phyloP scores from a whole-genome alignment of 2,329 filamentous ascomycete genomes.

The Aspergillus pseudonomiae region DNA sequence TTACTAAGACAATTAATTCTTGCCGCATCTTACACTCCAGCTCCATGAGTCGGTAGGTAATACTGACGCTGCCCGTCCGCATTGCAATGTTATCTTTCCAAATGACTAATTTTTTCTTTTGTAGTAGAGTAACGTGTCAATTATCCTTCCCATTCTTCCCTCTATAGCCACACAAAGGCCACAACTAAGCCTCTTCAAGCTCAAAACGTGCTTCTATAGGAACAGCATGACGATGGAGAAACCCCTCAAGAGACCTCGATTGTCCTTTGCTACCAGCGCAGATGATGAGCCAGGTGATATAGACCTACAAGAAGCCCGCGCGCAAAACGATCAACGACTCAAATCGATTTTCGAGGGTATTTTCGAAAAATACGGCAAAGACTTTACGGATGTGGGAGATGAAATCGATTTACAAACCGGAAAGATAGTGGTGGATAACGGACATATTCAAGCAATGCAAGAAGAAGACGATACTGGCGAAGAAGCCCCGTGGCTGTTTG shows the following conservation, averaged over 20 bases:
- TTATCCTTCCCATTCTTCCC: neutral
- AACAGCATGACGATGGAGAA: slow-evolving; percentile 29
- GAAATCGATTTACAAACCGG: slow-evolving; percentile 85
- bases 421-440: slow-evolving; percentile 85
- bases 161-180: neutral
- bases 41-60: slow-evolving; percentile 1
- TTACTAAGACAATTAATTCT: neutral
- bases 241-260: slow-evolving; percentile 61
- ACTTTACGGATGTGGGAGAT: slow-evolving; percentile 82
- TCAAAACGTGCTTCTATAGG: neutral
- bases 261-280: slow-evolving; percentile 37
- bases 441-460: slow-evolving; percentile 65
- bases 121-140: neutral
- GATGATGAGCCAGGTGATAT: slow-evolving; percentile 42
- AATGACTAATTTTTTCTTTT: neutral
- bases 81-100: neutral
- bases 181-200: too few species aligned
- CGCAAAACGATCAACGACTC: slow-evolving; percentile 69
- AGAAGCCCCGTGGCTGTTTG: slow-evolving; percentile 15
- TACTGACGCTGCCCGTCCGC: neutral
- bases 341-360: slow-evolving; percentile 87
- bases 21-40: neutral
- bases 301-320: slow-evolving; percentile 64
- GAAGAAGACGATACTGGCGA: slow-evolving; percentile 32
- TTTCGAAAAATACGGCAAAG: slow-evolving; percentile 82